Percentiles rank a stretch among this genome's conserved stretches.
Conservation (phyloP, 2,329 filamentous ascomycete species). For the Epichloe baconii region DNA sequence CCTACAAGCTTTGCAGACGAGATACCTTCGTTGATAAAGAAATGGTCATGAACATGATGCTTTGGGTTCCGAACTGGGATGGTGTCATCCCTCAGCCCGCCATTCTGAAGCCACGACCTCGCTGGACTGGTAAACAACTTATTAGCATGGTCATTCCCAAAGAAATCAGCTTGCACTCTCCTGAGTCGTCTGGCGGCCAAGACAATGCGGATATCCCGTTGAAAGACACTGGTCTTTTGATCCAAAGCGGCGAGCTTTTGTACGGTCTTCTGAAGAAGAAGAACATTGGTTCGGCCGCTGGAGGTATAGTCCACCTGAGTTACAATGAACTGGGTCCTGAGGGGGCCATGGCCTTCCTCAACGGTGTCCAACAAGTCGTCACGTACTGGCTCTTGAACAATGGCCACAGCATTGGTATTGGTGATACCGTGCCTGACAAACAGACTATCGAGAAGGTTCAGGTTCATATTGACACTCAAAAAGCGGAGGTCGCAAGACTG, state of each 20-base stretch:
- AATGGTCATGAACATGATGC: conserved; percentile 88
- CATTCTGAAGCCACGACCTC: conserved; percentile 82
- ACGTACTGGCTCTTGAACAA: conserved; percentile 96
- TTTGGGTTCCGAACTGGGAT: conserved; percentile 98
- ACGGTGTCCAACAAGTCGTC: conserved; percentile 85
- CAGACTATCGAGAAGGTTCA: conserved; percentile 76
- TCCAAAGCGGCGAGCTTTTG: conserved; percentile 79
- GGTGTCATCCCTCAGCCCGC: conserved; percentile 84
- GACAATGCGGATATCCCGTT: conserved; percentile 46
- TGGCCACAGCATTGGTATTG: conserved; percentile 95
- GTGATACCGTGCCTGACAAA: conserved; percentile 89
- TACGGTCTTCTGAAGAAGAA: conserved; percentile 91
- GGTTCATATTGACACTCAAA: conserved; percentile 66
- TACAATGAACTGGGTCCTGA: conserved; percentile 88
- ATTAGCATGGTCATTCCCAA: conserved; percentile 83
- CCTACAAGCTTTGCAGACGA: conserved; percentile 90
- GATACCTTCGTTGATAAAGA: conserved; percentile 86
- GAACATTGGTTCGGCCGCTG: conserved; percentile 76
- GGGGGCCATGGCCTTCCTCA: conserved; percentile 87
- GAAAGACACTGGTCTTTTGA: conserved; percentile 65
- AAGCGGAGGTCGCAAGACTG: conserved; percentile 64
- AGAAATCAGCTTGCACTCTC: conserved; percentile 67
- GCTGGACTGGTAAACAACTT: conserved; percentile 98
- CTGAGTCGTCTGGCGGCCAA: conserved; percentile 30
- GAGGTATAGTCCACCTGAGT: conserved; percentile 88